Evolutionary conservation across 768 basidiomycete species (phyloP), one percentile per base, ranked within the genome.

Genomic region (Lactifluus piperatus): DNA sequence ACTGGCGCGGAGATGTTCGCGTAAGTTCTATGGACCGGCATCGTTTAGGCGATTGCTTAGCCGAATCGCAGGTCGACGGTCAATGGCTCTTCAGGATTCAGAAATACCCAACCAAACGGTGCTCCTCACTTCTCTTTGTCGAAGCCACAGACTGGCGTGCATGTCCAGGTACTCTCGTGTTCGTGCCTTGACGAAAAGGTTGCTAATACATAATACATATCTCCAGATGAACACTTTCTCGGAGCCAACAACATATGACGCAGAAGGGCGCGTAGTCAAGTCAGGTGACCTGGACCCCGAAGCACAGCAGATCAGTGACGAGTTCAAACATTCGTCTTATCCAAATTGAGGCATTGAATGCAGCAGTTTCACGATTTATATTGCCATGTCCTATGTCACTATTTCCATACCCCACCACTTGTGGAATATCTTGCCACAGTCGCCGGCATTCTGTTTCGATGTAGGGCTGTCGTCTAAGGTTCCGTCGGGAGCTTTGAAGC

Each of bases 311-410:
- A 81, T 81, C 65, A 78, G 71, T 66, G 74, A 77, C 55, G 85
- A 87, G 62, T 84, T 85, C 76, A 86, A 86, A 69, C 78, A 74
- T 20, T 81, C 81, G 27, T 32, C 37, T 11, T 63, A 60, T 22
- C 29, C 50, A 45, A 47, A 30, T 41, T 61, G 37, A 61, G 24
- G n/a, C 32, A 26, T n/a, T 32, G 11, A 11, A 39, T 30, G 5
- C 22, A 9, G 26, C 30, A 10, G 51, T 24, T 27, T 4, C 18
- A 11, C 45, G 22, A 56, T 45, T 60, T 60, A 29, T 44, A 8
- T 29, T 27, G 22, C 39, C 52, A 54, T 41, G 46, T 58, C 37
- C n/a, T 30, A 50, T 51, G 53, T 39, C 43, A 39, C 16, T 43
- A 45, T 46, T 45, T 32, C 16, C 34, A 24, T 45, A 56, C 29